Percentiles rank a stretch among this genome's conserved stretches.
Evolutionary conservation across 164 flowering plant species (phyloP).

Genomic region (Stephania japonica): DNA sequence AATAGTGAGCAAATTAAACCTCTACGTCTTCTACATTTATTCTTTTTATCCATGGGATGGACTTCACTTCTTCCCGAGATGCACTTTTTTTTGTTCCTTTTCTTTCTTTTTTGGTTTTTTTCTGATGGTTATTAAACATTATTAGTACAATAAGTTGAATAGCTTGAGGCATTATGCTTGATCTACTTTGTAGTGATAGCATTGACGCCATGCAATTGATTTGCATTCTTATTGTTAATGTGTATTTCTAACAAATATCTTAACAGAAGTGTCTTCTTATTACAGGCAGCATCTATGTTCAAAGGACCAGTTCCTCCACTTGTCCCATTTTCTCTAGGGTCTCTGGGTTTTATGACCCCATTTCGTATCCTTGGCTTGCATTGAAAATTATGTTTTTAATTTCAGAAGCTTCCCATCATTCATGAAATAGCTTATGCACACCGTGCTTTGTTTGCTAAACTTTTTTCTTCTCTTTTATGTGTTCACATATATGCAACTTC

Average conservation of each 20-base stretch:
- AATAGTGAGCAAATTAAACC: not conserved
- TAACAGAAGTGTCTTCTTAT: conserved; percentile 6
- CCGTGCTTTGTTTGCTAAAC: not conserved
- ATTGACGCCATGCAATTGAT: not conserved
- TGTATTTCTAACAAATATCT: not conserved
- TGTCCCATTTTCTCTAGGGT: conserved; percentile 89
- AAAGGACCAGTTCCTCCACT: conserved; percentile 98
- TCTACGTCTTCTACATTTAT: not conserved
- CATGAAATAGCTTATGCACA: not conserved
- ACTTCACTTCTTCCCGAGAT: not conserved
- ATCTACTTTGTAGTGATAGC: no score
- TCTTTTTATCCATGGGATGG: not conserved
- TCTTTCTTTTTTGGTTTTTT: not conserved
- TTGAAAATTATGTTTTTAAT: not conserved
- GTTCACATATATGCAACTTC: not conserved
- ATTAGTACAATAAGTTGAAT: not conserved
- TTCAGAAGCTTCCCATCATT: not conserved
- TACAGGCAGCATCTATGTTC: conserved; percentile 98
- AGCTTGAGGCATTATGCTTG: not conserved
- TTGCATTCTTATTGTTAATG: not conserved
- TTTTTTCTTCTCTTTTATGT: not conserved
- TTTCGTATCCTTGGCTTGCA: conserved; percentile 72
- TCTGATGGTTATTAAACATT: not conserved
- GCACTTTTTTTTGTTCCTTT: not conserved
- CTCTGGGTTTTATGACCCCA: conserved; percentile 98